Percentiles rank a stretch among this genome's conserved stretches.
phyloP scores from a whole-genome alignment of 228 moss, liverwort and hornwort species.

The Sphagnum fallax region DNA sequence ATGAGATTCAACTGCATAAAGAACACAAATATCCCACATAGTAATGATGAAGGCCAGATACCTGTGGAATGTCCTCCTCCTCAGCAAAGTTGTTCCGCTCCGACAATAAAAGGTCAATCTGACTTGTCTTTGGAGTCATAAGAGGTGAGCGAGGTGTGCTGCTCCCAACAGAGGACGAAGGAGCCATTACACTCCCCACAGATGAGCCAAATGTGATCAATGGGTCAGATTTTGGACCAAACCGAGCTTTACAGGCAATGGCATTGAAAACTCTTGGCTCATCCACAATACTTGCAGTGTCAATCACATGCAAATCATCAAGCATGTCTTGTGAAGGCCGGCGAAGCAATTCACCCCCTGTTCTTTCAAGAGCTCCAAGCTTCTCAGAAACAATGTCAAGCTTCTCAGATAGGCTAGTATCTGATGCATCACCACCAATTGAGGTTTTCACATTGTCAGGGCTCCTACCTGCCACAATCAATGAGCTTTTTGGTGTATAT shows the following conservation, averaged over 20 bases:
- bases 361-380: constrained; percentile 25
- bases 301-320: constrained; percentile 89
- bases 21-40: too few species aligned
- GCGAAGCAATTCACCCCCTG: constrained; percentile 56
- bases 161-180: constrained; percentile 76
- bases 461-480: constrained; percentile 45
- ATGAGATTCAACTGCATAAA: too few species aligned
- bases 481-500: constrained; percentile 40
- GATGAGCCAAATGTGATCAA: constrained; percentile 34
- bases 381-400: constrained; percentile 40
- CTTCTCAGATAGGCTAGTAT: constrained; percentile 48
- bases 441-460: constrained; percentile 55
- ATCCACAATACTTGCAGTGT: constrained; percentile 86
- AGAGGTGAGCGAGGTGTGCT: constrained; percentile 81
- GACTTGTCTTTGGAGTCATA: constrained; percentile 60
- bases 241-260: constrained; percentile 62
- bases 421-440: constrained; percentile 16
- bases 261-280: constrained; percentile 45
- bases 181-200: constrained; percentile 29
- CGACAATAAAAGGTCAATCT: constrained; percentile 64
- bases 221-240: constrained; percentile 69
- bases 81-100: constrained; percentile 67
- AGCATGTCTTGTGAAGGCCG: constrained; percentile 93
- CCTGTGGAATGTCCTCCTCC: constrained; percentile 81
- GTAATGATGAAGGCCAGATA: constrained; percentile 4